These are phyloP conservation scores for Lentithecium fluviatile DNA, from an alignment of 495 filamentous ascomycete genomes.

Conservation along the genomic window DNA sequence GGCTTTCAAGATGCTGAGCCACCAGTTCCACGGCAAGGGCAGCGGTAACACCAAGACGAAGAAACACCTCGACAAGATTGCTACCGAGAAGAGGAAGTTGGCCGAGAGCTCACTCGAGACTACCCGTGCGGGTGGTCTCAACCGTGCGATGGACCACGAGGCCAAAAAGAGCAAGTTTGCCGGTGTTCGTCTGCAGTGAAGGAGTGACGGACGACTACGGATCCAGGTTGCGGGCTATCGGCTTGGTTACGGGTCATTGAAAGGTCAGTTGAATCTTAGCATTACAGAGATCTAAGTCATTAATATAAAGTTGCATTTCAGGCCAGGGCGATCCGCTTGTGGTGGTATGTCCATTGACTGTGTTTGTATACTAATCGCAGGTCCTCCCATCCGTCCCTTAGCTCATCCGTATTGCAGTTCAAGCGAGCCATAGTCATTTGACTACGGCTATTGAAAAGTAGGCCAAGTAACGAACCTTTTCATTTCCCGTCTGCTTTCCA, in stretches of 20 bases:
- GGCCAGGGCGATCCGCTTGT: not conserved
- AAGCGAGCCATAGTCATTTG: too few species aligned
- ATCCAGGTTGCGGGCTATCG: not conserved
- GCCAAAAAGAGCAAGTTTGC: conserved; percentile 84
- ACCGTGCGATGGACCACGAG: conserved; percentile 66
- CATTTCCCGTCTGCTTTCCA: too few species aligned
- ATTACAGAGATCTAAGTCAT: conserved; percentile 4
- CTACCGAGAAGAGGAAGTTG: conserved; percentile 85
- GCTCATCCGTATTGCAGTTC: too few species aligned
- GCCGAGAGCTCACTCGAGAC: conserved; percentile 78
- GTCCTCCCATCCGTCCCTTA: not conserved
- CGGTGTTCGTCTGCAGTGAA: conserved; percentile 70
- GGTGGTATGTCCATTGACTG: not conserved
- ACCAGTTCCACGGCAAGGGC: conserved; percentile 98
- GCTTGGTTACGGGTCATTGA: not conserved
- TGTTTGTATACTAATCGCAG: not conserved
- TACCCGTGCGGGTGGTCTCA: conserved; percentile 79
- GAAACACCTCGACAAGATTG: conserved; percentile 94
- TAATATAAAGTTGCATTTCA: conserved; percentile 11
- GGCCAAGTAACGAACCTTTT: too few species aligned
- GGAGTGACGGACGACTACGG: not conserved
- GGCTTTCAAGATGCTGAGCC: conserved; percentile 90
- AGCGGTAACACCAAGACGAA: conserved; percentile 98
- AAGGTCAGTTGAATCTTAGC: conserved; percentile 27
- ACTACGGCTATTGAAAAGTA: too few species aligned